Evolutionary conservation across 192 early-diverging fungal species (phyloP).

Genomic region (Pilaira anomala): DNA sequence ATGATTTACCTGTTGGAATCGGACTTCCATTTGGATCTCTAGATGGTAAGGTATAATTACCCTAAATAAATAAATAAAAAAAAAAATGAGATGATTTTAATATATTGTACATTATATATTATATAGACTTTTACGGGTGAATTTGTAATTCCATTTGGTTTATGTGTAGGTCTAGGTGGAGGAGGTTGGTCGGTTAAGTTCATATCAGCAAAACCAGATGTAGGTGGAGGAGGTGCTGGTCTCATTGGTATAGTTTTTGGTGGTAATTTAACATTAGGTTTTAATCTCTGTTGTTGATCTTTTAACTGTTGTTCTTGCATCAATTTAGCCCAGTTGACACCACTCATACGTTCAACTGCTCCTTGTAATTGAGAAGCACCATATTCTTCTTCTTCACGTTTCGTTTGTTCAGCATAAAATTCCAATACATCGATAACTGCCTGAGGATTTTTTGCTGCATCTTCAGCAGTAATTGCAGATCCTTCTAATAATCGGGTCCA

Average conservation of each 20-base stretch:
- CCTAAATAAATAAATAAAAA: background rate
- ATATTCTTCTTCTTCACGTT: slow-evolving; percentile 49
- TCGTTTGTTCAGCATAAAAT: slow-evolving; percentile 90
- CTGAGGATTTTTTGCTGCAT: slow-evolving; percentile 96
- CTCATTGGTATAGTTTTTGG: slow-evolving; percentile 12
- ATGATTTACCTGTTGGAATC: too few relatives aligned
- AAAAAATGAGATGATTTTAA: background rate
- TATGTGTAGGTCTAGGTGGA: slow-evolving; percentile 4
- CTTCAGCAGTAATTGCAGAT: slow-evolving; percentile 94
- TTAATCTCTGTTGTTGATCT: slow-evolving; percentile 3
- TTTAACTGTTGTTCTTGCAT: slow-evolving; percentile 39
- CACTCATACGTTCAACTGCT: slow-evolving; percentile 23
- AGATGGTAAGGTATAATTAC: too few relatives aligned
- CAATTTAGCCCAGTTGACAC: slow-evolving; percentile 53
- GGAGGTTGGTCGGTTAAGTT: slow-evolving; percentile 9
- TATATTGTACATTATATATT: too few relatives aligned
- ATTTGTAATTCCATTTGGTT: background rate
- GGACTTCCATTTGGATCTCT: too few relatives aligned
- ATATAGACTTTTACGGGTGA: slow-evolving; percentile 10
- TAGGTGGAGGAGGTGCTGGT: slow-evolving; percentile 29
- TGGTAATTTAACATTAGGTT: background rate
- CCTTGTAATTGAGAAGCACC: slow-evolving; percentile 30
- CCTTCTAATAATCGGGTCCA: slow-evolving; percentile 91
- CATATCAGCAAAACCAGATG: slow-evolving; percentile 31
- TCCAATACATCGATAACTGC: slow-evolving; percentile 97